Base-by-base conservation (phyloP, 768 basidiomycete genomes). In the Kwoniella europaea region DNA sequence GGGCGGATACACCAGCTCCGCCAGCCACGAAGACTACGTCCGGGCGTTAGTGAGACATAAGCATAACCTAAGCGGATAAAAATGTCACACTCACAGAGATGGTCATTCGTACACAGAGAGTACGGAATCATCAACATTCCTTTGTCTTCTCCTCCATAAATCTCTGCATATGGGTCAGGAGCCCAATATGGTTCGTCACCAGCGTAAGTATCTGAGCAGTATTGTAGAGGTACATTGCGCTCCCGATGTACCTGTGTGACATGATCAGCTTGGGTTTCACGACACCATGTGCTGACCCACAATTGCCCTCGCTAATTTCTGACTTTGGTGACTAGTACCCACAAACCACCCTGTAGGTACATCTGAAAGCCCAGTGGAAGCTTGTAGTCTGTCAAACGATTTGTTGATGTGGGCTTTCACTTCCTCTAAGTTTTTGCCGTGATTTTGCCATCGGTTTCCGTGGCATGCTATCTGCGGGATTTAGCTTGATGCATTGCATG, bases 41-140 rank as follows among this genome's bases (percentile, higher is more conserved):
- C 15, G 43, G 42, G n/a, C 35, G 20, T 57, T 20, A 29, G 27
- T 57, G 52, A 54, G 52, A 54, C 52, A 54, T 16, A 29, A 10
- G n/a, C 20, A 4, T 53, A 22, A 54, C 22, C 52, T 54, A 7
- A 16, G 22, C 18, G 52, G 52, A 54, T 35, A 9, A 58, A 58
- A n/a, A 24, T 18, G 60, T 15, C 10, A 29, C 13, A 68, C 71
- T 70, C 57, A 75, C 74, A 75, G 46, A 72, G 72, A 42, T 73
- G 75, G 46, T 76, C 75, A 46, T 73, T 73, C 52, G 71, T 71
- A 58, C 67, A 71, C 16, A 68, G 52, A 16, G 69, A 69, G 67
- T 71, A 79, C 6, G 79, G 79, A 43, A 77, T 68, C 65, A 77
- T 77, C 35, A 76, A 35, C 73, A 81, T 74, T 41, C 78, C 78